Conservation (phyloP, 1,284 basidiomycete genomes). For the Ceratorhiza oryzae-sativae region DNA sequence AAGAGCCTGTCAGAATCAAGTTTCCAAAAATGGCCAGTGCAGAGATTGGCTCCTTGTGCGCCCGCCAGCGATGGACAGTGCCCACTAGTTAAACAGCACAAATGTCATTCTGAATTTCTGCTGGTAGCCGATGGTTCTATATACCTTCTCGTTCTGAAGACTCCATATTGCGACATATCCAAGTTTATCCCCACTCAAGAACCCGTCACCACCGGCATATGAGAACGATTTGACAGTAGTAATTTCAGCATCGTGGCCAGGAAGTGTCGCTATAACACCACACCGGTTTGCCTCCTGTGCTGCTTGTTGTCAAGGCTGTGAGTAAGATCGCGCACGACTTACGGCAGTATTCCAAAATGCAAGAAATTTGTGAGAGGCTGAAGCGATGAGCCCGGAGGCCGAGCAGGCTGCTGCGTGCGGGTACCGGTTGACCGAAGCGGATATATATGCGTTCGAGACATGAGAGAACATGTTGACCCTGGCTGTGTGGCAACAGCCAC, state of each 20-base stretch:
- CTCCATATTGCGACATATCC: constrained; percentile 60
- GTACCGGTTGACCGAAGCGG: constrained; percentile 80
- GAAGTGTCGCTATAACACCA: constrained; percentile 72
- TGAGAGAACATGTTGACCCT: constrained; percentile 28
- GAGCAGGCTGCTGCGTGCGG: constrained; percentile 67
- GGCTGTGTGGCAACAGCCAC: constrained; percentile 15
- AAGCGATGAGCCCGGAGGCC: constrained; percentile 67
- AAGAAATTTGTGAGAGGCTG: constrained; percentile 78
- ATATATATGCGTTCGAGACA: constrained; percentile 65
- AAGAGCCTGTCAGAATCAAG: constrained; percentile 76
- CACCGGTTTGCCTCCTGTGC: constrained; percentile 57
- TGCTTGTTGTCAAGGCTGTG: constrained; percentile 28
- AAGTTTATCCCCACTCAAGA: constrained; percentile 77
- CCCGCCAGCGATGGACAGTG: constrained; percentile 56
- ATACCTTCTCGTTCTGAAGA: constrained; percentile 36
- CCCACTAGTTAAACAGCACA: constrained; percentile 60
- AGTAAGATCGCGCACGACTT: constrained; percentile 46
- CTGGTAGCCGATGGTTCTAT: neutral
- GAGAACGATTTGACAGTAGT: constrained; percentile 68
- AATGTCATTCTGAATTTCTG: constrained; percentile 21
- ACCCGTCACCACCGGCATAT: constrained; percentile 15
- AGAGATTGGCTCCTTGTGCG: constrained; percentile 74
- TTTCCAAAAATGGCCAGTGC: constrained; percentile 60
- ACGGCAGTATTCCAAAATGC: constrained; percentile 78
- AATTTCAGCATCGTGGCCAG: constrained; percentile 76